These are phyloP conservation scores for Adansonia digitata DNA, from an alignment of 345 rosid species.

Conservation along the genomic window DNA sequence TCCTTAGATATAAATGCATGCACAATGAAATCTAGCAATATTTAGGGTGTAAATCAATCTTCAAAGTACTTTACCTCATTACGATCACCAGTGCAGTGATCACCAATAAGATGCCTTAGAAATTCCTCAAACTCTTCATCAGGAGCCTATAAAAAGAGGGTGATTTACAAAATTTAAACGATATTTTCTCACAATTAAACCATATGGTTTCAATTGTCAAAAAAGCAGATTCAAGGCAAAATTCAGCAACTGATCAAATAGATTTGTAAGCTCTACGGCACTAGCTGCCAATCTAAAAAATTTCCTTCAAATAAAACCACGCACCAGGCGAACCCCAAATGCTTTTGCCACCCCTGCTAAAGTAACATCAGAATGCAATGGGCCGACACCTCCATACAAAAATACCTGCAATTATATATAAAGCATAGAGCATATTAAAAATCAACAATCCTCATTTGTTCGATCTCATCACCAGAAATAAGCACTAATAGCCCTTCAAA, in stretches of 20 bases:
- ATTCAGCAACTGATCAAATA: not conserved
- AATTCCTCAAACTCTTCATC: slow-evolving; percentile 98
- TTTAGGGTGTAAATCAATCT: not conserved
- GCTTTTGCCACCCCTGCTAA: slow-evolving; percentile 94
- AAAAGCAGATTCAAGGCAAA: not conserved
- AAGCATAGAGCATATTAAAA: not conserved
- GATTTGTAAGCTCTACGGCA: not conserved
- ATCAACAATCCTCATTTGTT: not conserved
- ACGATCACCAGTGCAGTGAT: slow-evolving; percentile 78
- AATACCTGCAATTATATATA: slow-evolving; percentile 52
- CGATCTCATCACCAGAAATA: slow-evolving; percentile 7
- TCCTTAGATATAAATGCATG: not conserved
- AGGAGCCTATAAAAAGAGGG: slow-evolving; percentile 59
- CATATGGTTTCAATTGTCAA: not conserved
- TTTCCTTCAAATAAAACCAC: slow-evolving; percentile 20
- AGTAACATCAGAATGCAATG: slow-evolving; percentile 90
- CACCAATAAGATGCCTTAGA: slow-evolving; percentile 69
- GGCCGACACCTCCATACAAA: slow-evolving; percentile 90
- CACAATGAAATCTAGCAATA: not conserved
- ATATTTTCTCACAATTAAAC: not conserved
- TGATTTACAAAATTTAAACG: not conserved
- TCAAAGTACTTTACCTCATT: slow-evolving; percentile 62
- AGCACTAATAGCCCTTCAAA: not conserved
- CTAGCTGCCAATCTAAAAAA: not conserved
- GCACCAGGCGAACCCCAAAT: slow-evolving; percentile 93